phyloP scores from a whole-genome alignment of 1,284 basidiomycete genomes.

The Tilletia indica region DNA sequence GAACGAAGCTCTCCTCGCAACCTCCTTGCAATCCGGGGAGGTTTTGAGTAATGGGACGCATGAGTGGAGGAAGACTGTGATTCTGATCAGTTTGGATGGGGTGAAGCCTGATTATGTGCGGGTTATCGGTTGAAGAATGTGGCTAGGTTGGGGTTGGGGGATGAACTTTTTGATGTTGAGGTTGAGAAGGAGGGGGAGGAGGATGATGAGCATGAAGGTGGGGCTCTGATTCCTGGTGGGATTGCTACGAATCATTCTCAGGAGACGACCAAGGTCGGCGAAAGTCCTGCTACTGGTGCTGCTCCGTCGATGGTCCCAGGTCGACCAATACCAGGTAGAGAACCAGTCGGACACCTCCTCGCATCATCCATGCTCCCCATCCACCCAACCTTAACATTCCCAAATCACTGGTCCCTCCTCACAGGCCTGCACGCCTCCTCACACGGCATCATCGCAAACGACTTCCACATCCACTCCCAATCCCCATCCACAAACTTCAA shows the following conservation, averaged over 20 bases:
- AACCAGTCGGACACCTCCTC: background rate
- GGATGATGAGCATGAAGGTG: background rate
- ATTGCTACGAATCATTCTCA: slow-evolving; percentile 3
- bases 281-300: too few species aligned
- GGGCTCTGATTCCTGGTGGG: slow-evolving; percentile 11
- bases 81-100: slow-evolving; percentile 83
- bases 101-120: slow-evolving; percentile 81
- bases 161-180: slow-evolving; percentile 9
- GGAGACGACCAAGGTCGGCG: too few species aligned
- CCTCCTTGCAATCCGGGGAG: slow-evolving; percentile 12
- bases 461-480: slow-evolving; percentile 63
- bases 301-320: background rate
- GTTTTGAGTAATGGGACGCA: slow-evolving; percentile 32
- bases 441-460: slow-evolving; percentile 85
- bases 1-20: slow-evolving; percentile 20
- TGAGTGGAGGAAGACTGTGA: slow-evolving; percentile 63
- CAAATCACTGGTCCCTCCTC: slow-evolving; percentile 55
- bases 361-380: slow-evolving; percentile 67
- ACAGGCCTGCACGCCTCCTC: slow-evolving; percentile 57
- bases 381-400: slow-evolving; percentile 87
- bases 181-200: background rate
- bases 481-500: background rate
- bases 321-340: background rate
- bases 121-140: slow-evolving; percentile 60
- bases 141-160: background rate